Conservation (phyloP, 139 green algal species). For the Chlorokybus atmophyticus region DNA sequence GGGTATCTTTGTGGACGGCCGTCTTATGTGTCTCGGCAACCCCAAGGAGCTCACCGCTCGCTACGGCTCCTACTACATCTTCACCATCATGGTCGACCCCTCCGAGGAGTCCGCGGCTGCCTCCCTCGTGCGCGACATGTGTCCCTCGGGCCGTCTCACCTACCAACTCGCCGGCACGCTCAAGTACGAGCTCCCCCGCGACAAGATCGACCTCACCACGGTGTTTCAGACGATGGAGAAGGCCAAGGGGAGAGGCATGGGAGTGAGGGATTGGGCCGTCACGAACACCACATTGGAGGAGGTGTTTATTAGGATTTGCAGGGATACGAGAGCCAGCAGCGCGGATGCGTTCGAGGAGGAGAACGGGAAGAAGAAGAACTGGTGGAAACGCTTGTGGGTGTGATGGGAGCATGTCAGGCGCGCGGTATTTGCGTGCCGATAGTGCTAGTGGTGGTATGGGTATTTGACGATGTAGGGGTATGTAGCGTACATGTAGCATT, state of each 20-base stretch:
- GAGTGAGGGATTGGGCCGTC: conserved; percentile 71
- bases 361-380: too few relatives aligned
- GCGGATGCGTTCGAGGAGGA: too few relatives aligned
- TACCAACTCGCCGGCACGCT: conserved; percentile 51
- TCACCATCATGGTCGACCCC: conserved; percentile 57
- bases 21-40: conserved; percentile 70
- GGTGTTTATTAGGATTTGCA: conserved; percentile 57
- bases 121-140: conserved; percentile 6
- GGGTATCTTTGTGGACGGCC: conserved; percentile 55
- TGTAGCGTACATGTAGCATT: too few relatives aligned
- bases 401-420: too few relatives aligned
- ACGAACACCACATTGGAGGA: conserved; percentile 82
- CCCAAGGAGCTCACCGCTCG: conserved; percentile 64
- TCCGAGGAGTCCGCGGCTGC: conserved; percentile 37
- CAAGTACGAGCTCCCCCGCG: conserved; percentile 45
- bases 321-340: too few relatives aligned
- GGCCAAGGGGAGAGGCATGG: conserved; percentile 18
- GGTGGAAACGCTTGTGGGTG: too few relatives aligned
- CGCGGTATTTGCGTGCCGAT: too few relatives aligned
- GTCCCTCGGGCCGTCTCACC: conserved; percentile 28
- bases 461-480: too few relatives aligned
- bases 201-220: conserved; percentile 6
- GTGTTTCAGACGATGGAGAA: conserved; percentile 19
- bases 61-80: conserved; percentile 51
- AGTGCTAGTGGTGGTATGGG: too few relatives aligned